Evolutionary conservation across 78 protist species (phyloP).

Genomic region (Diacronema lutheri): DNA sequence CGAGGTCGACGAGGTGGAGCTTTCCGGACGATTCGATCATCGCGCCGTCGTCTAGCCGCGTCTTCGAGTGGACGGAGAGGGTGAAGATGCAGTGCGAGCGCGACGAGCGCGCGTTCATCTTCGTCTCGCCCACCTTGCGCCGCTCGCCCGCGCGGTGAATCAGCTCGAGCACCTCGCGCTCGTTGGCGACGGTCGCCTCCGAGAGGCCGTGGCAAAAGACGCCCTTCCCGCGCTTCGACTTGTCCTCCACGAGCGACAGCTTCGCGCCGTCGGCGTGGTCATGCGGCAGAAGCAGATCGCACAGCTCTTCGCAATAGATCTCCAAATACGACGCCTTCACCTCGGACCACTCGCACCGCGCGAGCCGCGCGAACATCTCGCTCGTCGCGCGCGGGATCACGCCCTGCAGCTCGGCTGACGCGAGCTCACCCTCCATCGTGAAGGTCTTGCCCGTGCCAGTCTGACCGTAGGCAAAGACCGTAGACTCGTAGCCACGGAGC

Average conservation of each 20-base stretch:
- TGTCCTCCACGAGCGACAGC: conserved; percentile 17
- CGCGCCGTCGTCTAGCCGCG: background rate
- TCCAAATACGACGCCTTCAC: conserved; percentile 33
- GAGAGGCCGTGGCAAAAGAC: conserved; percentile 24
- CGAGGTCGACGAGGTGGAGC: conserved; percentile 50
- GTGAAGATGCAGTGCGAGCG: conserved; percentile 53
- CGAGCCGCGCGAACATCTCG: conserved; percentile 30
- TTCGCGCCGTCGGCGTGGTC: background rate
- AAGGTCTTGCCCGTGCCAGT: conserved; percentile 55
- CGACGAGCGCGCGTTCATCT: conserved; percentile 48
- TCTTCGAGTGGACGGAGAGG: background rate
- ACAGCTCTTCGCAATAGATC: conserved; percentile 51
- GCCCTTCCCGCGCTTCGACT: conserved; percentile 12
- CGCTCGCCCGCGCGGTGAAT: conserved; percentile 29
- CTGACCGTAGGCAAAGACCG: conserved; percentile 55
- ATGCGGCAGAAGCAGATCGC: conserved; percentile 15
- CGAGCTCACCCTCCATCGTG: conserved; percentile 48
- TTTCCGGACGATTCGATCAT: conserved; percentile 26
- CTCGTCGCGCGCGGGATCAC: conserved; percentile 39
- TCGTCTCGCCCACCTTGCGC: conserved; percentile 45
- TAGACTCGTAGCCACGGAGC: conserved; percentile 31
- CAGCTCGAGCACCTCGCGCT: conserved; percentile 20
- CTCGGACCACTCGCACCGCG: background rate
- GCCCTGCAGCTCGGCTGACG: conserved; percentile 10
- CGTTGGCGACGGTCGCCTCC: background rate